Evolutionary conservation across 495 filamentous ascomycete genomes (phyloP).

Genomic region (Articulospora tetracladia): DNA sequence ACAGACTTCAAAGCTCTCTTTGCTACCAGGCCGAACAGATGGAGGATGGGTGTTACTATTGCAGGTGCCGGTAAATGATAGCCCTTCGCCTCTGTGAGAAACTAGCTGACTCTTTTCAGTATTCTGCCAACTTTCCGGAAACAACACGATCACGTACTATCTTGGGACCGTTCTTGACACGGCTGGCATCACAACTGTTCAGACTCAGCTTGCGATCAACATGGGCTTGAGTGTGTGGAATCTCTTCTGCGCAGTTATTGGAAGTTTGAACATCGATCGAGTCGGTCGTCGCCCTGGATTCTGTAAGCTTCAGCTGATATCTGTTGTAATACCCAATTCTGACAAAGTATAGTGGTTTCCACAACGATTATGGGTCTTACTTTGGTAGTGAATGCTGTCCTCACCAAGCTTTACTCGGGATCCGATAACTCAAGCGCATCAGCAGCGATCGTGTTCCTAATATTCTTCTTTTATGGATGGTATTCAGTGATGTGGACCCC

Average conservation of each 20-base stretch:
- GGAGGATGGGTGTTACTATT: background rate
- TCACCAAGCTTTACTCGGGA: background rate
- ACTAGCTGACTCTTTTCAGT: background rate
- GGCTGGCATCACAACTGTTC: slow-evolving; percentile 20
- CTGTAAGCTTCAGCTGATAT: background rate
- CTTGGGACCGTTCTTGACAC: slow-evolving; percentile 33
- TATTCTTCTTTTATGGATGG: slow-evolving; percentile 35
- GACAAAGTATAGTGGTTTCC: background rate
- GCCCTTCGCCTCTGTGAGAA: background rate
- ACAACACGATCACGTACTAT: slow-evolving; percentile 45
- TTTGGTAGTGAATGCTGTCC: background rate
- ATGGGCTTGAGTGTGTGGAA: slow-evolving; percentile 57
- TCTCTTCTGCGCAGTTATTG: slow-evolving; percentile 57
- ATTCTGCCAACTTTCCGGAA: slow-evolving; percentile 49
- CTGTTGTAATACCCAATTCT: background rate
- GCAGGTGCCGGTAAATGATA: background rate
- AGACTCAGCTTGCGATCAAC: slow-evolving; percentile 20
- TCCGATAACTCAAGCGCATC: background rate
- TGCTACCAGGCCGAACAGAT: background rate
- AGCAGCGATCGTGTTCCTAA: background rate
- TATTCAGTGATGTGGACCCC: slow-evolving; percentile 39
- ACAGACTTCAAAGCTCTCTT: background rate
- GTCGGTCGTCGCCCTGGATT: slow-evolving; percentile 50
- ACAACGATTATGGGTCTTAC: background rate
- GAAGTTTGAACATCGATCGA: slow-evolving; percentile 60